Conservation (phyloP, 2,329 filamentous ascomycete genomes). For the Clonostachys byssicola region DNA sequence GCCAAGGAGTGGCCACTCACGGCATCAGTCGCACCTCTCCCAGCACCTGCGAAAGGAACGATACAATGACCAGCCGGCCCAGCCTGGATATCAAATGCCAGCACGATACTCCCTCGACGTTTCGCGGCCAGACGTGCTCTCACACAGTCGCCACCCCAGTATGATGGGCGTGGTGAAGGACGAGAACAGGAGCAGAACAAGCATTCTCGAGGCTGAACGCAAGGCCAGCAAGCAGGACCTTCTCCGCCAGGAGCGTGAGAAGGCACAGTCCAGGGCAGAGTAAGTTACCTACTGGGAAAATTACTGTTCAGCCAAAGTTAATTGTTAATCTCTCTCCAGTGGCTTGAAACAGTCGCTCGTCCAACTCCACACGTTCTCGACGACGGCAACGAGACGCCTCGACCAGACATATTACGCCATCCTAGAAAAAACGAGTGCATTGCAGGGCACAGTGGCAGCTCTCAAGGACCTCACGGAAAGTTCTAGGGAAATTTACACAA, state of each 20-base stretch:
- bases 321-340: constrained; percentile 20
- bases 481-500: constrained; percentile 51
- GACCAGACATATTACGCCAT: constrained; percentile 74
- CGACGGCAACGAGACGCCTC: constrained; percentile 58
- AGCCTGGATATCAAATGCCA: too few species aligned
- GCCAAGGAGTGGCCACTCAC: constrained; percentile 12
- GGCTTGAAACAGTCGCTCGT: constrained; percentile 46
- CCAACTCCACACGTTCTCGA: constrained; percentile 55
- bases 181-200: constrained; percentile 15
- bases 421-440: constrained; percentile 60
- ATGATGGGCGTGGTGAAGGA: constrained; percentile 16
- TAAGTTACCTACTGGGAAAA: constrained; percentile 9
- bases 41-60: constrained; percentile 26
- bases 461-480: constrained; percentile 64
- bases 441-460: constrained; percentile 60
- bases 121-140: constrained; percentile 37
- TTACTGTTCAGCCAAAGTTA: constrained; percentile 10
- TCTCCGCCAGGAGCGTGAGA: constrained; percentile 28
- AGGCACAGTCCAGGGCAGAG: constrained; percentile 21
- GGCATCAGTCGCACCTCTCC: constrained; percentile 18
- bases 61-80: too few species aligned
- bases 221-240: constrained; percentile 29
- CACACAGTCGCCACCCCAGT: constrained; percentile 37
- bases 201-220: constrained; percentile 7
- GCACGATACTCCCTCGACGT: constrained; percentile 37